Evolutionary conservation across 306 rosid species (phyloP).

Genomic region (Sophora flavescens): DNA sequence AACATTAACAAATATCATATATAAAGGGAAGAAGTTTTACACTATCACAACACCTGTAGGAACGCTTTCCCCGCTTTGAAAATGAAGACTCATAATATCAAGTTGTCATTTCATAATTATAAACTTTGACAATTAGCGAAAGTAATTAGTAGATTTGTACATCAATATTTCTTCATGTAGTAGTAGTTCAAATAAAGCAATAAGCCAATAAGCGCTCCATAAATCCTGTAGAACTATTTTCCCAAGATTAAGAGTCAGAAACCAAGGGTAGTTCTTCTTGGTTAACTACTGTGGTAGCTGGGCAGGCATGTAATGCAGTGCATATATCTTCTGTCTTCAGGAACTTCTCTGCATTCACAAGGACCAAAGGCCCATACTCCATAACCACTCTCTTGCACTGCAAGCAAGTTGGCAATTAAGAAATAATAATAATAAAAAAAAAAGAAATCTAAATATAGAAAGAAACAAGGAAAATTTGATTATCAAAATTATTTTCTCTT

Average conservation of each 20-base stretch:
- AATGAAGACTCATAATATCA: constrained; percentile 15
- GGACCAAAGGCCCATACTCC: constrained; percentile 73
- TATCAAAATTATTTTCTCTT: background rate
- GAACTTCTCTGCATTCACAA: constrained; percentile 76
- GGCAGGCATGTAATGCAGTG: constrained; percentile 72
- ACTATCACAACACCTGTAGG: background rate
- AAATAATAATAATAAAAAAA: too few species aligned
- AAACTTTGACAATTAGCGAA: background rate
- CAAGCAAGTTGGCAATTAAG: constrained; percentile 29
- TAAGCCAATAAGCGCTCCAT: constrained; percentile 17
- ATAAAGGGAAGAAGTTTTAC: background rate
- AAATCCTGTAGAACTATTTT: background rate
- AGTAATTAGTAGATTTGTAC: background rate
- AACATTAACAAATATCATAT: too few species aligned
- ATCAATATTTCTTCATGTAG: background rate
- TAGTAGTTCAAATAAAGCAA: constrained; percentile 12
- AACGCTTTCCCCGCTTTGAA: background rate
- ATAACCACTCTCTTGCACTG: constrained; percentile 92
- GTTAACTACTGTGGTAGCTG: constrained; percentile 34
- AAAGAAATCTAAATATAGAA: background rate
- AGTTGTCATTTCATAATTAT: constrained; percentile 21
- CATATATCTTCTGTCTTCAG: constrained; percentile 75
- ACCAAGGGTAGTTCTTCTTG: constrained; percentile 39
- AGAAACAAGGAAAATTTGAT: background rate
- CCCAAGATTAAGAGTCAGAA: constrained; percentile 53